Evolutionary conservation across 768 basidiomycete genomes (phyloP).

Genomic region (Aureoboletus auriporus): DNA sequence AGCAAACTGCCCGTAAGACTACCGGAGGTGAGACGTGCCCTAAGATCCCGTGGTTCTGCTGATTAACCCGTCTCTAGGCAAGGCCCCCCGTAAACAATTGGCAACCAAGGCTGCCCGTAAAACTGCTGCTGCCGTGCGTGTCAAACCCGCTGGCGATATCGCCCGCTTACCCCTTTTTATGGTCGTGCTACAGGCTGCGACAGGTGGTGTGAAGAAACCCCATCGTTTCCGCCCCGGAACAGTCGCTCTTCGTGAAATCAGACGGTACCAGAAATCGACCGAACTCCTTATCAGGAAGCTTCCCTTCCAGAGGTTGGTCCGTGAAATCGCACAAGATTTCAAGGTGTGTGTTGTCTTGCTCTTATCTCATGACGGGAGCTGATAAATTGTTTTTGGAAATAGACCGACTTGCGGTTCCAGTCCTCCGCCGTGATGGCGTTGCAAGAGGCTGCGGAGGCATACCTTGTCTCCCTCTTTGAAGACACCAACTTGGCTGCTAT

Average conservation of each 20-base stretch:
- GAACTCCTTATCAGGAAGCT: conserved; percentile 99
- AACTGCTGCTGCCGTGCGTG: conserved; percentile 64
- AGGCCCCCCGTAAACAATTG: conserved; percentile 91
- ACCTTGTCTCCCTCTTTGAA: conserved; percentile 82
- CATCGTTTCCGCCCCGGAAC: conserved; percentile 97
- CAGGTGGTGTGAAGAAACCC: conserved; percentile 99
- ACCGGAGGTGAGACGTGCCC: conserved; percentile 74
- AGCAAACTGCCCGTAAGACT: conserved; percentile 99
- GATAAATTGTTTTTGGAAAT: conserved; percentile 6
- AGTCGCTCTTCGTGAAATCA: conserved; percentile 98
- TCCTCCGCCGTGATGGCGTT: conserved; percentile 92
- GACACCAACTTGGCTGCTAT: conserved; percentile 91
- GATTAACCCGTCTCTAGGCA: conserved; percentile 47
- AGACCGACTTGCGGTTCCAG: conserved; percentile 94
- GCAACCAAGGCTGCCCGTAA: conserved; percentile 95
- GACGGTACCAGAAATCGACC: conserved; percentile 98
- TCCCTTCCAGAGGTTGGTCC: conserved; percentile 97
- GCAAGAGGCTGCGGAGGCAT: conserved; percentile 90
- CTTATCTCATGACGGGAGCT: neutral
- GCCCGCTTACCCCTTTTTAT: conserved; percentile 8
- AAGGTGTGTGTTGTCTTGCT: conserved; percentile 51
- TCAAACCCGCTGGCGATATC: conserved; percentile 2
- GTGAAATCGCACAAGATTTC: conserved; percentile 96
- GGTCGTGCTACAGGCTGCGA: conserved; percentile 50
- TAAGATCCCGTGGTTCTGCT: conserved; percentile 13